Evolutionary conservation across 441 rosid genomes (phyloP).

Genomic region (Isatis lusitanica): DNA sequence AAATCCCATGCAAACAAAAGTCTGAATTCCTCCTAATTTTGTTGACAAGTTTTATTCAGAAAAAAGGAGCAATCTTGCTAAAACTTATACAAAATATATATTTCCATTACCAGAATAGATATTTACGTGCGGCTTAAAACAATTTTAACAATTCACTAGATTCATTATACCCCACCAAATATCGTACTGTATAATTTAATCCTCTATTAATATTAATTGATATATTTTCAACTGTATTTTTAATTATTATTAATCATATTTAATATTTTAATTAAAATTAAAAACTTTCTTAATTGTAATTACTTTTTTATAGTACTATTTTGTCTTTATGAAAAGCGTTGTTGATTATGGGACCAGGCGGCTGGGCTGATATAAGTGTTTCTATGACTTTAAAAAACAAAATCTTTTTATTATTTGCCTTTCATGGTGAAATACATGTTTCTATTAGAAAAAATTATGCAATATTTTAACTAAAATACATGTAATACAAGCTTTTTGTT

Average conservation of each 20-base stretch:
- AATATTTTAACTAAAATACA: neutral
- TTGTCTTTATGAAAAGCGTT: neutral
- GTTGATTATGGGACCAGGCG: constrained; percentile 13
- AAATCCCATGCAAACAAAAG: constrained; percentile 9
- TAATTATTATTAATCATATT: neutral
- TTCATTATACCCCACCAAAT: neutral
- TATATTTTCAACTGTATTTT: neutral
- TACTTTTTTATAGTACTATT: neutral
- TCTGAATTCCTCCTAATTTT: constrained; percentile 3
- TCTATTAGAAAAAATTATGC: neutral
- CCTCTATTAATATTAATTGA: neutral
- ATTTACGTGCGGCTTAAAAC: neutral
- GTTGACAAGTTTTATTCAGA: neutral
- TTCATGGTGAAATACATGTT: neutral
- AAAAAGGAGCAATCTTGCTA: neutral
- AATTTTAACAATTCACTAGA: neutral
- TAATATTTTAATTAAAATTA: neutral
- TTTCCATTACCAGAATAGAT: neutral
- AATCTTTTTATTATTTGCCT: neutral
- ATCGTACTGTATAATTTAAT: neutral
- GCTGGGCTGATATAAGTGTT: constrained; percentile 10
- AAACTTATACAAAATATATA: neutral
- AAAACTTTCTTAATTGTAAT: neutral
- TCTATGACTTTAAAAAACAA: neutral
- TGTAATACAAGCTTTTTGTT: neutral